Percentiles rank a stretch among this genome's conserved stretches.
Conservation (phyloP, 2,329 filamentous ascomycete genomes). For the Atkinsonella texensis region DNA sequence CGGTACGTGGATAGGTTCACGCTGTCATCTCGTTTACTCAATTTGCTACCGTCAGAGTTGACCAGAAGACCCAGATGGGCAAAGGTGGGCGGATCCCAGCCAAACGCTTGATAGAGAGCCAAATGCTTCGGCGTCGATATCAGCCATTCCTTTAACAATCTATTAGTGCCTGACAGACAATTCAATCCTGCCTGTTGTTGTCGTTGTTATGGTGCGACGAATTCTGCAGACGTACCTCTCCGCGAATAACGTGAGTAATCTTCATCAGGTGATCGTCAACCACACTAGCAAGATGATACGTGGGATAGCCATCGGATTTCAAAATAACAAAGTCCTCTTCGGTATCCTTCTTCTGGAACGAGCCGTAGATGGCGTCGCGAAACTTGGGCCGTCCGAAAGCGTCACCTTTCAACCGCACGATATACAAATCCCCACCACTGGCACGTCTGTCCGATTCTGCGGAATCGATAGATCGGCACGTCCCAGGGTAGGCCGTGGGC, state of each 20-base stretch:
- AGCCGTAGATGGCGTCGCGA: conserved; percentile 69
- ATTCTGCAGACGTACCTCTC: conserved; percentile 43
- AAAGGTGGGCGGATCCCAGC: conserved; percentile 62
- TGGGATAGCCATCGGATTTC: conserved; percentile 85
- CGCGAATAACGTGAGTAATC: conserved; percentile 90
- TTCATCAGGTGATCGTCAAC: conserved; percentile 93
- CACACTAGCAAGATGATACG: conserved; percentile 95
- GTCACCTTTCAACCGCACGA: conserved; percentile 62
- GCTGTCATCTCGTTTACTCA: conserved; percentile 67
- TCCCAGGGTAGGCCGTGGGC: conserved; percentile 43
- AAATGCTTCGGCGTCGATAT: conserved; percentile 71
- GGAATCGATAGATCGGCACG: conserved; percentile 54
- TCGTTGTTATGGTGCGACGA: not conserved
- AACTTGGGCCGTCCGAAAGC: conserved; percentile 46
- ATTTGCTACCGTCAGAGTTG: conserved; percentile 56
- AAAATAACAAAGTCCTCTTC: conserved; percentile 79
- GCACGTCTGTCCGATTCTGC: conserved; percentile 63
- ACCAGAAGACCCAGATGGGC: conserved; percentile 70
- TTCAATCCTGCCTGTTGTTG: not conserved
- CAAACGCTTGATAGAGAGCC: conserved; percentile 63
- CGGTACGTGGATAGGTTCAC: conserved; percentile 41
- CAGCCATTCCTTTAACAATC: conserved; percentile 66
- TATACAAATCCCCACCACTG: conserved; percentile 55
- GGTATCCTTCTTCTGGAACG: conserved; percentile 40
- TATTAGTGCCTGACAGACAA: not conserved